Base-by-base conservation (phyloP, 257 asterid species). In the Rhazya stricta region DNA sequence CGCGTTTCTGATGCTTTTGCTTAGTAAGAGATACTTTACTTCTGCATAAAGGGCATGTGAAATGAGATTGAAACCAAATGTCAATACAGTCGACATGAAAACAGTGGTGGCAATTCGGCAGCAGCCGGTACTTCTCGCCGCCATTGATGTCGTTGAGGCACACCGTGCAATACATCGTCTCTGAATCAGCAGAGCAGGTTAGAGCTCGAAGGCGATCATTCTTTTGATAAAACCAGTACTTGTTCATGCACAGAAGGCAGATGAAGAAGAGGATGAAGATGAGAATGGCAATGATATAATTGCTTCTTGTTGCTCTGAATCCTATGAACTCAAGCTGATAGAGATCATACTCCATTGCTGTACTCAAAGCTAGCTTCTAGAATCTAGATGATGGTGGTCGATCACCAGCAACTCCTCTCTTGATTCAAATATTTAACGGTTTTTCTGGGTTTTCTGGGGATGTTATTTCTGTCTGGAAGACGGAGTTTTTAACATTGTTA, bases 11-110 rank as follows among this genome's bases (percentile, higher is more conserved):
- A 9, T 34, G 4, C 5, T 0, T 8, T 1, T 15, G 66, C 18
- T 5, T 13, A 18, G 66, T 10, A 30, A 61, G 36, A 45, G 34
- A 45, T 9, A 68, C 72, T 23, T 39, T n/a, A 2, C 56, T 42
- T n/a, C 72, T 68, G 54, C 72, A 68, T 13, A 68, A 45, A 41
- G 72, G 72, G 8, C 72, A 42, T 0, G 72, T 68, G 56, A 34
- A 23, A 27, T 68, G 30, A 43, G 48, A 67, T 2, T n/a, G 53
- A 43, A 67, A 67, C 72, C 72, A 67, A 39, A 37, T 41, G 21
- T 42, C 37, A 5, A 41, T 41, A 12, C 72, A 68, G 5, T 68
- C 72, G 0, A 68, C 56, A 56, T 68, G 72, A 7, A 42, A 68
- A 29, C 53, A 25, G 34, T 68, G 72, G 9, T 13, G 36, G 54